Conservation (phyloP, 345 rosid species). For the Camelina neglecta region DNA sequence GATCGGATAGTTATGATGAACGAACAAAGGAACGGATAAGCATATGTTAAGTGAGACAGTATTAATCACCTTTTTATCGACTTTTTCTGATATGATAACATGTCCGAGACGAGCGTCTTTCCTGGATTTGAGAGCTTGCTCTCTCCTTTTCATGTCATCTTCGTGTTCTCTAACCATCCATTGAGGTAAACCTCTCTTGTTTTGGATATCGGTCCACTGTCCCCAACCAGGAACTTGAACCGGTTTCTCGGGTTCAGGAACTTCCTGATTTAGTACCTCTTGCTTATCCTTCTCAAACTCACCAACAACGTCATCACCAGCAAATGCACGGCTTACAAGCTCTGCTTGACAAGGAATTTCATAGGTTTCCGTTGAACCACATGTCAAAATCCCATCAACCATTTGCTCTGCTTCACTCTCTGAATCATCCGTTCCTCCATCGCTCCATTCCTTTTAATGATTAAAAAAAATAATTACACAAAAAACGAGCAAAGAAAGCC, state of each 20-base stretch:
- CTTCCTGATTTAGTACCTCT: constrained; percentile 66
- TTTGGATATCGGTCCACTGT: constrained; percentile 57
- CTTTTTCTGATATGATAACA: constrained; percentile 78
- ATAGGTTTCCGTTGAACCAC: constrained; percentile 50
- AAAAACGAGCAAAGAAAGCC: too few relatives aligned
- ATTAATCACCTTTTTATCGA: constrained; percentile 68
- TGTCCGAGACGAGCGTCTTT: constrained; percentile 78
- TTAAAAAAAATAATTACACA: too few relatives aligned
- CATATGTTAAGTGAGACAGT: constrained; percentile 23
- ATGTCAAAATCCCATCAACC: constrained; percentile 75
- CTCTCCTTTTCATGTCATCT: constrained; percentile 64
- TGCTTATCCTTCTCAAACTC: constrained; percentile 75
- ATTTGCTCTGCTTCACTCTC: constrained; percentile 63
- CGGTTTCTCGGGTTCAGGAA: constrained; percentile 82
- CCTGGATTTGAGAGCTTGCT: constrained; percentile 67
- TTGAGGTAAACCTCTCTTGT: too few relatives aligned
- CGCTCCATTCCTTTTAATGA: too few relatives aligned
- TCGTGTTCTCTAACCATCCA: constrained; percentile 60
- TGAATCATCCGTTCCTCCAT: too few relatives aligned
- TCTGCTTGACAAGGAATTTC: constrained; percentile 87
- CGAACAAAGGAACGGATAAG: too few relatives aligned
- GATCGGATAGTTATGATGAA: too few relatives aligned
- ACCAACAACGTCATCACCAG: constrained; percentile 83
- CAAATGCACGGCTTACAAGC: constrained; percentile 78
- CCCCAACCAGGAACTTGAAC: constrained; percentile 85